phyloP scores from a whole-genome alignment of 768 basidiomycete species.

The Suillus bovinus region DNA sequence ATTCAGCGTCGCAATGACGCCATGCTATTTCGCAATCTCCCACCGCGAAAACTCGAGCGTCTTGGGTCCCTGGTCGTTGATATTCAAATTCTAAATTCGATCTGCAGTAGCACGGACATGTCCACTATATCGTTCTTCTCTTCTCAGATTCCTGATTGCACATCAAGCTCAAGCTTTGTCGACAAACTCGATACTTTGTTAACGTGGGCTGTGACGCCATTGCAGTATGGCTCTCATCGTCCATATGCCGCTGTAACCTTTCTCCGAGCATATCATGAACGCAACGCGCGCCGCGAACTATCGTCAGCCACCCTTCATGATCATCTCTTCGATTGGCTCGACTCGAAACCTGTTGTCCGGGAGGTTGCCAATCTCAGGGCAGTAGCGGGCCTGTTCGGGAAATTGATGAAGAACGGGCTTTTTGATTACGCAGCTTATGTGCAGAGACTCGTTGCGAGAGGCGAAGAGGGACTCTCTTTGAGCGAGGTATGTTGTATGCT shows the following conservation, averaged over 20 bases:
- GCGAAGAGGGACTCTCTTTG: slow-evolving; percentile 60
- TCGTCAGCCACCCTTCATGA: slow-evolving; percentile 68
- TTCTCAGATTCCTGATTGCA: slow-evolving; percentile 33
- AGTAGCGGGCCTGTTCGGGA: slow-evolving; percentile 70
- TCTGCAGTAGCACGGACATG: slow-evolving; percentile 66
- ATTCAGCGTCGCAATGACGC: slow-evolving; percentile 79
- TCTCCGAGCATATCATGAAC: slow-evolving; percentile 61
- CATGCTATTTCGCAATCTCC: slow-evolving; percentile 69
- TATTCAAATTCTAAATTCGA: slow-evolving; percentile 74
- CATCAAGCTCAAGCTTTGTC: slow-evolving; percentile 48
- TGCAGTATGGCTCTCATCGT: slow-evolving; percentile 83
- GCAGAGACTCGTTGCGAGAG: slow-evolving; percentile 78
- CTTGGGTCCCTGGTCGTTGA: slow-evolving; percentile 62
- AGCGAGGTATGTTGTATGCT: slow-evolving; percentile 43
- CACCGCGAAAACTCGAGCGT: slow-evolving; percentile 57
- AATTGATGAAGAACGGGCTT: slow-evolving; percentile 65
- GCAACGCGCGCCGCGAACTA: slow-evolving; percentile 63
- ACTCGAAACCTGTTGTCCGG: slow-evolving; percentile 60
- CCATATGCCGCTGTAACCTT: slow-evolving; percentile 74
- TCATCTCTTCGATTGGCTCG: slow-evolving; percentile 80
- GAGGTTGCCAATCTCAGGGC: slow-evolving; percentile 54
- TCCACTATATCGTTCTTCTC: slow-evolving; percentile 58
- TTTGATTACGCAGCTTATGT: slow-evolving; percentile 79
- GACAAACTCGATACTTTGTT: slow-evolving; percentile 73
- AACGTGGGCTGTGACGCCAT: slow-evolving; percentile 78